Evolutionary conservation across 1,284 basidiomycete species (phyloP).

Genomic region (Albatrellus sp.): DNA sequence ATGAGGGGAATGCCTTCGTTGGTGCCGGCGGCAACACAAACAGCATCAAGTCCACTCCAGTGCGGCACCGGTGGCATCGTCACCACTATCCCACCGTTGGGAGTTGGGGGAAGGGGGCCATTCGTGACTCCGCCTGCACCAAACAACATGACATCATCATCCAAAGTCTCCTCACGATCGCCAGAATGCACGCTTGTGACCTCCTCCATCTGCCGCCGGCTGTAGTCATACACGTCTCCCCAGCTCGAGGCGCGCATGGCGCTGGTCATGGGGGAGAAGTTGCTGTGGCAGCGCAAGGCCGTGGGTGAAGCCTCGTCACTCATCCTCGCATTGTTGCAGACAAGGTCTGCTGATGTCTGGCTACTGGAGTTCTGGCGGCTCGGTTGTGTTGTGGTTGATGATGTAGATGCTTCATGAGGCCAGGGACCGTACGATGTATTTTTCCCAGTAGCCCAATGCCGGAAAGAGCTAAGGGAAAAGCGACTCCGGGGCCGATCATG

Average conservation of each 20-base stretch:
- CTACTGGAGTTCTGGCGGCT: conserved; percentile 6
- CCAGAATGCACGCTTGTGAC: conserved; percentile 40
- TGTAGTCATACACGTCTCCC: conserved; percentile 35
- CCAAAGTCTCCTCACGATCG: conserved; percentile 27
- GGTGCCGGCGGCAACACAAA: conserved; percentile 4
- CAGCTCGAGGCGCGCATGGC: conserved; percentile 54
- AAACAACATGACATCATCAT: conserved; percentile 35
- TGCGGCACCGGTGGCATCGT: conserved; percentile 14
- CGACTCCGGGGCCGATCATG: conserved; percentile 8
- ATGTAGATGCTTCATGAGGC: conserved; percentile 8
- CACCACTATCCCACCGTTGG: conserved; percentile 22
- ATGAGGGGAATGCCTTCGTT: conserved; percentile 10
- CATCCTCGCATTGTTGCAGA: not conserved
- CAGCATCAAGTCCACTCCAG: not conserved
- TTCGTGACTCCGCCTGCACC: conserved; percentile 41
- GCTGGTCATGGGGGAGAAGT: conserved; percentile 16
- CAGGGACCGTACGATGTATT: conserved; percentile 6
- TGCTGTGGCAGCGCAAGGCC: conserved; percentile 15
- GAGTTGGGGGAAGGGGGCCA: conserved; percentile 26
- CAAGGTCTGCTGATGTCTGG: not conserved
- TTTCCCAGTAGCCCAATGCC: conserved; percentile 6
- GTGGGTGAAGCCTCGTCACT: conserved; percentile 5
- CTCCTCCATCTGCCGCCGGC: conserved; percentile 26
- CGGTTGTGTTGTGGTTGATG: not conserved
- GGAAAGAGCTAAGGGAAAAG: conserved; percentile 11